These are phyloP conservation scores for Irpex rosettiformis DNA, from an alignment of 1,284 basidiomycete genomes.

Conservation along the genomic window DNA sequence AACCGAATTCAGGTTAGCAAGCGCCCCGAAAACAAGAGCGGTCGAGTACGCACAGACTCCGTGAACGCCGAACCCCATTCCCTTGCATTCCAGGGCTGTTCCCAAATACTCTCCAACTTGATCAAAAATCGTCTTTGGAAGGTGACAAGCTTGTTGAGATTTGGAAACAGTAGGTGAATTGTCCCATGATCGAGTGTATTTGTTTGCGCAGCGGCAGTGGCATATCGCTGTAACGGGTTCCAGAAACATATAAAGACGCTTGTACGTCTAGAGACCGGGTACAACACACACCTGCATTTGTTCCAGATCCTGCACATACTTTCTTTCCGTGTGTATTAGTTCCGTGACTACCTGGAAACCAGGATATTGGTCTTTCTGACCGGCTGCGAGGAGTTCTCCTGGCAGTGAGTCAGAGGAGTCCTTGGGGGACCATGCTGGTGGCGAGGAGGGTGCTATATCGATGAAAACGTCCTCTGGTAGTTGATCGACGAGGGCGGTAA, in stretches of 20 bases:
- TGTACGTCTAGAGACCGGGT: conserved; percentile 14
- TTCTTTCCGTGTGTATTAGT: conserved; percentile 92
- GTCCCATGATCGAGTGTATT: conserved; percentile 92
- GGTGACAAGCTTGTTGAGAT: conserved; percentile 93
- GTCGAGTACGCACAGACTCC: conserved; percentile 61
- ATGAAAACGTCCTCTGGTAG: conserved; percentile 73
- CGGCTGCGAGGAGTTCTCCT: conserved; percentile 32
- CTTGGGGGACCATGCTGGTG: conserved; percentile 46
- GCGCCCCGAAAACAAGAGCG: conserved; percentile 26
- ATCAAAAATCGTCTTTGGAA: conserved; percentile 97
- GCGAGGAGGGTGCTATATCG: conserved; percentile 60
- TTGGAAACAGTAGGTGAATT: conserved; percentile 93
- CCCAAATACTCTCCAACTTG: conserved; percentile 83
- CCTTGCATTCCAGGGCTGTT: conserved; percentile 83
- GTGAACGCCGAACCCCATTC: conserved; percentile 86
- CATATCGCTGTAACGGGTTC: conserved; percentile 61
- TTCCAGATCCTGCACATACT: conserved; percentile 98
- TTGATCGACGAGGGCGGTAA: conserved; percentile 79
- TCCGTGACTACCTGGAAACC: conserved; percentile 82
- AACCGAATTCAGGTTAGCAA: conserved; percentile 29
- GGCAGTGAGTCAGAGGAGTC: conserved; percentile 59
- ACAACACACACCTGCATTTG: conserved; percentile 78
- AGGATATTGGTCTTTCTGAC: conserved; percentile 52
- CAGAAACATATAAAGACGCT: conserved; percentile 7
- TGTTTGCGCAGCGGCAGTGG: conserved; percentile 74